A percentile compares a stretch with the other conserved stretches of the same genome.
Conservation (phyloP, 345 rosid species). For the Syzygium jambos region DNA sequence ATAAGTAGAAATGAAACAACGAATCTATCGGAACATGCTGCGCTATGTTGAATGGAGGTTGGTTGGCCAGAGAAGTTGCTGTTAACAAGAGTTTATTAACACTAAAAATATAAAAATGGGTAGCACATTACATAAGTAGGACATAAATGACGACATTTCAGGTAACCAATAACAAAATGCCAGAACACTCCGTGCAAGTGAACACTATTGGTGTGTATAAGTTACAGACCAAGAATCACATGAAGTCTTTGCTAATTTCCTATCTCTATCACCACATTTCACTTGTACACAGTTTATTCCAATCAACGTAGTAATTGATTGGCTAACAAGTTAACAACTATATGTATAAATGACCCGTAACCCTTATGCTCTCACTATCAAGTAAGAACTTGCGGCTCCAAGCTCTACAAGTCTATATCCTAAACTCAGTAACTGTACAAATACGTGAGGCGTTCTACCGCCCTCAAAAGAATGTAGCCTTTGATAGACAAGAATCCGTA, state of each 20-base stretch:
- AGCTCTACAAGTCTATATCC: not conserved
- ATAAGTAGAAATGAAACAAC: not conserved
- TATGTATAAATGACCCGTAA: not conserved
- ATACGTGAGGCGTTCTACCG: not conserved
- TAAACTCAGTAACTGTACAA: conserved; percentile 1
- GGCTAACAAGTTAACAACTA: not conserved
- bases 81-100: not conserved
- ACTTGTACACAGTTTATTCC: not conserved
- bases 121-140: not conserved
- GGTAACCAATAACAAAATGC: not conserved
- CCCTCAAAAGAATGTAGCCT: not conserved
- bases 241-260: not conserved
- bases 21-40: not conserved
- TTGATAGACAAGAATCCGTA: not conserved
- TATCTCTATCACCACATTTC: not conserved
- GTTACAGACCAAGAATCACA: not conserved
- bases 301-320: not conserved
- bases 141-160: not conserved
- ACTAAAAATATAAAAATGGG: not conserved
- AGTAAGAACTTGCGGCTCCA: not conserved
- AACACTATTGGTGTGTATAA: not conserved
- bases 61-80: not conserved
- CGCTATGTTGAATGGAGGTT: not conserved
- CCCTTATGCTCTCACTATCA: not conserved
- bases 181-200: not conserved